These are phyloP conservation scores for Strobilomyces dryophilus DNA, from an alignment of 768 basidiomycete genomes.

Conservation along the genomic window DNA sequence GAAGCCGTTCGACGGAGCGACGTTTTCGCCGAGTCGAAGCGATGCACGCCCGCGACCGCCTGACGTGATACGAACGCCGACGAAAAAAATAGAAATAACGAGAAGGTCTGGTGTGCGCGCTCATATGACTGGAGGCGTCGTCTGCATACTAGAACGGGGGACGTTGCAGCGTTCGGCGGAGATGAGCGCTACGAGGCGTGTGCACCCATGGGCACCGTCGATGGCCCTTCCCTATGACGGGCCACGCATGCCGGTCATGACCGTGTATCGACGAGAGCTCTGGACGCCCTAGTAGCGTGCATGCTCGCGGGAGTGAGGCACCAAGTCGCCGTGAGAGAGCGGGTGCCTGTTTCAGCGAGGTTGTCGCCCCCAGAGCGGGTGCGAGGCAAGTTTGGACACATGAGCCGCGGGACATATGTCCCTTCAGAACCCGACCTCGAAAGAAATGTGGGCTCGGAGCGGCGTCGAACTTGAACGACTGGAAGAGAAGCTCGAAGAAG, in stretches of 20 bases:
- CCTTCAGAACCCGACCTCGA: not conserved
- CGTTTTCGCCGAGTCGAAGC: not conserved
- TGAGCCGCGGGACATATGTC: not conserved
- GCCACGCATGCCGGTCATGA: not conserved
- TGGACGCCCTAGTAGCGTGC: not conserved
- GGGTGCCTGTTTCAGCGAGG: not conserved
- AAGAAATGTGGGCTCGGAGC: not conserved
- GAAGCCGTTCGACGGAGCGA: not conserved
- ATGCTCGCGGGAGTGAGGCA: no score
- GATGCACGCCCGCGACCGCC: not conserved
- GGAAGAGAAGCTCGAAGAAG: no score
- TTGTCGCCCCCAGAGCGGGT: not conserved
- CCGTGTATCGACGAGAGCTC: not conserved
- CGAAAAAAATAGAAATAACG: not conserved
- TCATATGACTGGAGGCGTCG: no score
- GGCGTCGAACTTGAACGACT: not conserved
- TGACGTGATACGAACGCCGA: not conserved
- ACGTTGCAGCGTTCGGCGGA: not conserved
- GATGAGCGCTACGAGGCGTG: not conserved
- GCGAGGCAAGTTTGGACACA: not conserved
- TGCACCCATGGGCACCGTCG: not conserved
- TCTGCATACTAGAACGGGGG: not conserved
- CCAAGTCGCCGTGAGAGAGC: not conserved
- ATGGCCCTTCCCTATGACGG: not conserved
- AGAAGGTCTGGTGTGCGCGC: no score